These are phyloP conservation scores for Heliamphora exappendiculata DNA, from an alignment of 148 eudicot genomes.

Conservation along the genomic window DNA sequence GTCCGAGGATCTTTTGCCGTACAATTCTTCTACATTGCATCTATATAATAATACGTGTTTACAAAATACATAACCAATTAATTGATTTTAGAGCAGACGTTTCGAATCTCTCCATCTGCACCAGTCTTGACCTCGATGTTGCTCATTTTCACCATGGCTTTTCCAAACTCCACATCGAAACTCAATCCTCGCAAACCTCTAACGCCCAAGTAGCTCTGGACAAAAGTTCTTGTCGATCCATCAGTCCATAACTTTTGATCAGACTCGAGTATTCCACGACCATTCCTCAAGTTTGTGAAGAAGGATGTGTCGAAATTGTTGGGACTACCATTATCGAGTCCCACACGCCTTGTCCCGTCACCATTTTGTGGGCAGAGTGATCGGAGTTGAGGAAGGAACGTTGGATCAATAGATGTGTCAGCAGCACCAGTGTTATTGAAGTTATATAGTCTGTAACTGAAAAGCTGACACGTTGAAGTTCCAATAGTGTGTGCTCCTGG, in stretches of 20 bases:
- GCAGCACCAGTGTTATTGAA: constrained; percentile 13
- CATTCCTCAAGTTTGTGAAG: constrained; percentile 14
- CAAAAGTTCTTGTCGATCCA: constrained; percentile 12
- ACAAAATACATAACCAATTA: neutral
- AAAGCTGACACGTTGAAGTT: constrained; percentile 20
- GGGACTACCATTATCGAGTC: constrained; percentile 17
- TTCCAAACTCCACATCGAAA: constrained; percentile 24
- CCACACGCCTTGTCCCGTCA: constrained; percentile 4
- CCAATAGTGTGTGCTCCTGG: constrained; percentile 36
- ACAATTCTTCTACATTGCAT: no score
- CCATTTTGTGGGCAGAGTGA: constrained; percentile 21
- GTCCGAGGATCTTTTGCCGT: no score
- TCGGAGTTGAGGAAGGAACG: constrained; percentile 24
- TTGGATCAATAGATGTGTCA: constrained; percentile 19
- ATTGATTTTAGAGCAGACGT: constrained; percentile 22
- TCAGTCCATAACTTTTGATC: constrained; percentile 27
- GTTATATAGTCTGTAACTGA: constrained; percentile 23
- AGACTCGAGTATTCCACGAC: constrained; percentile 25
- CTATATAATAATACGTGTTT: no score
- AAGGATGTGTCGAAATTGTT: constrained; percentile 16
- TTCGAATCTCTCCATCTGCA: constrained; percentile 22
- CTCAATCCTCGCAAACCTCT: constrained; percentile 14
- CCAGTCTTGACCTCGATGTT: constrained; percentile 24
- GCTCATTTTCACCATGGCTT: constrained; percentile 34
- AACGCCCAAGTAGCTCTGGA: constrained; percentile 15